phyloP scores from a whole-genome alignment of 257 asterid genomes.

The Solanum sitiens region DNA sequence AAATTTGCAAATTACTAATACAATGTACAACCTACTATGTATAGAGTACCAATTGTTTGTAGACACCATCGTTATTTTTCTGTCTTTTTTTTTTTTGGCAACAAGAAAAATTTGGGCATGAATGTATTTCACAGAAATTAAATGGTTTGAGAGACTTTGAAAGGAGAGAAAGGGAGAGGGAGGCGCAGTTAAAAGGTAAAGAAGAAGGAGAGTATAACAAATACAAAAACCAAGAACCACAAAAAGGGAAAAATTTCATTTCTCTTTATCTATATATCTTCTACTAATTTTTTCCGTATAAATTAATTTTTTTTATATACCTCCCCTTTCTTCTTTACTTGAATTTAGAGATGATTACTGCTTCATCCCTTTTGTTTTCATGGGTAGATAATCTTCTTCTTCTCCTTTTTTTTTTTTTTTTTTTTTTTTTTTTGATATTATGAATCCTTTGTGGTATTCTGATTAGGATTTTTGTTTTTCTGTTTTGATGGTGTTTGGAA shows the following conservation, averaged over 20 bases:
- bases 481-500: background rate
- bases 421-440: background rate
- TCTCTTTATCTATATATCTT: background rate
- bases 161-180: conserved; percentile 2
- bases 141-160: background rate
- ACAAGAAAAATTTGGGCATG: background rate
- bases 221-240: background rate
- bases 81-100: background rate
- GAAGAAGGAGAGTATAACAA: background rate
- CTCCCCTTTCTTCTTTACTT: background rate
- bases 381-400: background rate
- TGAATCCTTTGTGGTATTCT: background rate
- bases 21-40: background rate
- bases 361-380: background rate
- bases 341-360: background rate
- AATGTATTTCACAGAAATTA: background rate
- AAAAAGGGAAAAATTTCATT: background rate
- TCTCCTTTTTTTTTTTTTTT: background rate
- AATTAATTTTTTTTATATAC: background rate
- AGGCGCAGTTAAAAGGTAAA: conserved; percentile 4
- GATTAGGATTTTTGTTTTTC: background rate
- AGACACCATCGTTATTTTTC: background rate
- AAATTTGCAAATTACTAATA: background rate
- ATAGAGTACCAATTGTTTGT: background rate
- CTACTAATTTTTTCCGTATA: background rate